A percentile compares a stretch with the other conserved stretches of the same genome.
Conservation (phyloP, 2,329 filamentous ascomycete species). For the Alternaria infectoria region DNA sequence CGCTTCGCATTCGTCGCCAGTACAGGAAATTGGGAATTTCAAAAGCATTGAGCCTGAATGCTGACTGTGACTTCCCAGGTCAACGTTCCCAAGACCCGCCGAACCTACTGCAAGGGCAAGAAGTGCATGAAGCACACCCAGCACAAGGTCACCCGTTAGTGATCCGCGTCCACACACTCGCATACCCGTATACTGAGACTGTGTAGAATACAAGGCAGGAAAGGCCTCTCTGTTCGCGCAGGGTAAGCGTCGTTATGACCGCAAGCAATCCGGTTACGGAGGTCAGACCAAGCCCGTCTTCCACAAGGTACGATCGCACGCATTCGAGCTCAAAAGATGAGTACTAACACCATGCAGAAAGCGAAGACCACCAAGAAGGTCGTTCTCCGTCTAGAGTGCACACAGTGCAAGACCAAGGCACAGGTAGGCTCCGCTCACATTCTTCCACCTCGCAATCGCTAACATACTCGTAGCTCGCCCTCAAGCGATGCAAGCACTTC, state of each 20-base stretch:
- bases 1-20: slow-evolving; percentile 7
- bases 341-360: slow-evolving; percentile 66
- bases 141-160: slow-evolving; percentile 48
- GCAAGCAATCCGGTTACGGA: slow-evolving; percentile 98
- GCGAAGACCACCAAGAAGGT: slow-evolving; percentile 99
- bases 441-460: slow-evolving; percentile 9
- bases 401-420: slow-evolving; percentile 74
- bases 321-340: neutral
- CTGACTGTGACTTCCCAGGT: slow-evolving; percentile 63
- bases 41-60: slow-evolving; percentile 4
- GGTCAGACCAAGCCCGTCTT: slow-evolving; percentile 99
- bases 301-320: slow-evolving; percentile 67
- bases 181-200: slow-evolving; percentile 31
- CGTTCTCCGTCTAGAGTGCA: slow-evolving; percentile 97
- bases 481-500: slow-evolving; percentile 99
- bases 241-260: slow-evolving; percentile 95
- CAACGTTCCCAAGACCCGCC: slow-evolving; percentile 97
- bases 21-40: neutral
- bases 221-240: slow-evolving; percentile 96
- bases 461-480: slow-evolving; percentile 78
- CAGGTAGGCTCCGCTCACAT: slow-evolving; percentile 28
- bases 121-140: slow-evolving; percentile 70
- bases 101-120: slow-evolving; percentile 98
- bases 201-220: slow-evolving; percentile 84
- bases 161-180: slow-evolving; percentile 3